Percentiles rank a stretch among this genome's conserved stretches.
Conservation (phyloP, 1,284 basidiomycete species). For the Chiua sp. region DNA sequence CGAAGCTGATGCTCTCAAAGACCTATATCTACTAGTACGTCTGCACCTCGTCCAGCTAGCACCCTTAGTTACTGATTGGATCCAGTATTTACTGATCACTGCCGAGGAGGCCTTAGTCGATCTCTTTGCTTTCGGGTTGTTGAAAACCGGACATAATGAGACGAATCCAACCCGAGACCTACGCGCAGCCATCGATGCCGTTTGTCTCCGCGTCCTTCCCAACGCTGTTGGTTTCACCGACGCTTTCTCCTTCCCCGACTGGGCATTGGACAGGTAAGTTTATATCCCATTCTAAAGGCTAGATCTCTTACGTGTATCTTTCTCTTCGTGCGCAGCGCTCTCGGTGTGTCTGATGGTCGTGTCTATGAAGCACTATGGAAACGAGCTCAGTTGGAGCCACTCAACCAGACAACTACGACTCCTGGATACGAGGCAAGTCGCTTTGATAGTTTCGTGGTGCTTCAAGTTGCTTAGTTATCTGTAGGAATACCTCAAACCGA, state of each 20-base stretch:
- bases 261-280: constrained; percentile 73
- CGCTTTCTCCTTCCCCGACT: constrained; percentile 79
- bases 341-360: constrained; percentile 70
- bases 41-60: too few relatives aligned
- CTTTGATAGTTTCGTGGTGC: not conserved
- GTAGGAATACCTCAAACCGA: constrained; percentile 33
- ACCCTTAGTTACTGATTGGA: not conserved
- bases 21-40: constrained; percentile 58
- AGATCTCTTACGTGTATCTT: not conserved
- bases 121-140: constrained; percentile 59
- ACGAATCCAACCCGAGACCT: constrained; percentile 56
- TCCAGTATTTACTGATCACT: constrained; percentile 66
- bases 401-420: constrained; percentile 60
- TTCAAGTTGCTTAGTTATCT: constrained; percentile 1
- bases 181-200: constrained; percentile 55
- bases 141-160: constrained; percentile 34
- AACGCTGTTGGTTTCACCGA: constrained; percentile 76
- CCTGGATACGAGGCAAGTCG: constrained; percentile 59
- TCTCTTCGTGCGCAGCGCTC: constrained; percentile 45
- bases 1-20: constrained; percentile 44
- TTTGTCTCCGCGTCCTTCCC: constrained; percentile 62
- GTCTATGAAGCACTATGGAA: constrained; percentile 76
- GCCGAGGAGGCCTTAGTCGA: constrained; percentile 61
- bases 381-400: constrained; percentile 64
- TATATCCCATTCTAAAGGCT: not conserved